phyloP scores from a whole-genome alignment of 2,329 filamentous ascomycete species.

The Penicillium sp. region DNA sequence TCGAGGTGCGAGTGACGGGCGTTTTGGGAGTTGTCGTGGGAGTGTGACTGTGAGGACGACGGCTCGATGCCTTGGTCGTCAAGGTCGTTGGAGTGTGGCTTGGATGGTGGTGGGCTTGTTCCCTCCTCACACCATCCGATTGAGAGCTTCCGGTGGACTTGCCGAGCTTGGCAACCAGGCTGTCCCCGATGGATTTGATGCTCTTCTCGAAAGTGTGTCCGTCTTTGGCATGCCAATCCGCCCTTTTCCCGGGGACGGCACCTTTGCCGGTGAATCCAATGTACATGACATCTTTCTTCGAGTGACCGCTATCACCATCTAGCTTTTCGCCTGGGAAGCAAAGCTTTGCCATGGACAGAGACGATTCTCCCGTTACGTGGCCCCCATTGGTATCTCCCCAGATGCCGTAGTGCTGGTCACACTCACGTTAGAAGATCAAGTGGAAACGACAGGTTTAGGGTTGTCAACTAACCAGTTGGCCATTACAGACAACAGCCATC shows the following conservation, averaged over 20 bases:
- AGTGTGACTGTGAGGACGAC: too few species aligned
- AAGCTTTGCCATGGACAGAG: conserved; percentile 53
- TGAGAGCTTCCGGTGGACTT: too few species aligned
- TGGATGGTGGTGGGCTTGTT: too few species aligned
- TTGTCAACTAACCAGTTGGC: conserved; percentile 34
- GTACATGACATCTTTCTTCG: conserved; percentile 54
- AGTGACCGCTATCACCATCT: conserved; percentile 53
- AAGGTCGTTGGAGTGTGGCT: too few species aligned
- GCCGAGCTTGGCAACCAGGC: conserved; percentile 34
- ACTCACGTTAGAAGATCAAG: background rate
- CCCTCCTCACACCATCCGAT: too few species aligned
- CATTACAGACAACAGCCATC: conserved; percentile 51
- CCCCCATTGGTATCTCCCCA: conserved; percentile 59
- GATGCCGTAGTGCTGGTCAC: conserved; percentile 49
- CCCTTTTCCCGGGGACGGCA: conserved; percentile 52
- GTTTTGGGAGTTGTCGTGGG: too few species aligned
- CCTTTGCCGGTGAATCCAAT: conserved; percentile 54
- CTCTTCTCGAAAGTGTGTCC: conserved; percentile 38
- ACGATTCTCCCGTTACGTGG: conserved; percentile 52
- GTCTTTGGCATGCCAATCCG: conserved; percentile 48
- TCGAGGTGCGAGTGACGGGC: too few species aligned
- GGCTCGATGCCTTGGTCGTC: too few species aligned
- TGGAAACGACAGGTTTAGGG: background rate
- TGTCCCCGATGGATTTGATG: conserved; percentile 48
- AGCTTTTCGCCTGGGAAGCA: conserved; percentile 50